Conservation (phyloP, 352 stramenopile species). For the Stramenopiles sp. region DNA sequence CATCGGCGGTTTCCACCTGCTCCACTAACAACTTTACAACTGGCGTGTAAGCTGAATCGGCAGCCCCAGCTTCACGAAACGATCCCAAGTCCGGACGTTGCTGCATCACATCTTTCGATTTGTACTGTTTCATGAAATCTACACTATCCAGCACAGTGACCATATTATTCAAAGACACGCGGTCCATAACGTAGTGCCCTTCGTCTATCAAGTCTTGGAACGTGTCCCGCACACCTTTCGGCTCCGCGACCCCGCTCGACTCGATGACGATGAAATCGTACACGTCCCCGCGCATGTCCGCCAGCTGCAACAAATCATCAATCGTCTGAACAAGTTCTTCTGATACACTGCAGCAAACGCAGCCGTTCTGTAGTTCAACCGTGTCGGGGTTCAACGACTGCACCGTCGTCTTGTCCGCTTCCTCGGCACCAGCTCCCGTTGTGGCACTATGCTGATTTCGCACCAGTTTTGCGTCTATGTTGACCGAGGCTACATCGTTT, state of each 20-base stretch:
- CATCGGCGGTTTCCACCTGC: conserved; percentile 46
- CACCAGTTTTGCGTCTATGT: conserved; percentile 51
- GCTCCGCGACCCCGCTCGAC: conserved; percentile 43
- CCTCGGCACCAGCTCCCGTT: not conserved
- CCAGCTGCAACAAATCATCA: conserved; percentile 24
- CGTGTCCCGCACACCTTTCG: conserved; percentile 32
- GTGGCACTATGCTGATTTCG: conserved; percentile 13
- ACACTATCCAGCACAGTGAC: conserved; percentile 43
- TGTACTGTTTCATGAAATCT: conserved; percentile 41
- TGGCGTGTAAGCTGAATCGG: conserved; percentile 28
- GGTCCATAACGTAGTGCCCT: conserved; percentile 22
- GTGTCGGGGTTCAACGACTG: conserved; percentile 18
- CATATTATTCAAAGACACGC: conserved; percentile 28
- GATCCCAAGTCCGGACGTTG: not conserved
- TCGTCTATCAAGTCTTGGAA: conserved; percentile 31
- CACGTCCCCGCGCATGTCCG: conserved; percentile 16
- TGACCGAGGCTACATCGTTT: conserved; percentile 48
- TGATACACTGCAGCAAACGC: conserved; percentile 42
- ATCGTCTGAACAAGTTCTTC: conserved; percentile 41
- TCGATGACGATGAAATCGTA: conserved; percentile 47
- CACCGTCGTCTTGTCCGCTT: not conserved
- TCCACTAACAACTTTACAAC: conserved; percentile 45
- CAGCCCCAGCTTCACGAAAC: conserved; percentile 14
- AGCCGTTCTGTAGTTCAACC: conserved; percentile 49
- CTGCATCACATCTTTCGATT: conserved; percentile 16